Base-by-base conservation (phyloP, 1,284 basidiomycete genomes). In the Ceratobasidium sp. region DNA sequence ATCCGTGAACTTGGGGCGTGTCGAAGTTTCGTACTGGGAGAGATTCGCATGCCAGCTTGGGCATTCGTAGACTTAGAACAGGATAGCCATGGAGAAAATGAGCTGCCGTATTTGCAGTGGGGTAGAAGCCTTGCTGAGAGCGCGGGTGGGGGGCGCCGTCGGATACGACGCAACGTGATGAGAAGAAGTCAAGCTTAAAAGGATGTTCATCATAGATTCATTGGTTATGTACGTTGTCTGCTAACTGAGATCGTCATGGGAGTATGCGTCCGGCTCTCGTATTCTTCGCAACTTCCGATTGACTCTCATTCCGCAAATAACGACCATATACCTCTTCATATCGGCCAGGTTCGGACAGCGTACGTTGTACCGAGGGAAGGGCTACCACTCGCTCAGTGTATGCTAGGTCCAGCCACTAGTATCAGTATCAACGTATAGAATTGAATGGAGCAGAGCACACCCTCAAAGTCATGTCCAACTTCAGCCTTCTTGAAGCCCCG, bases 11-110 rank as follows among this genome's bases (percentile, higher is more conserved):
- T 96, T 6, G 76, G 55, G 5, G 80, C 79, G 51, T 84, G 84
- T 40, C 87, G 88, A 0, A 87, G 90, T 18, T 84, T 97, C 0
- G 90, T 97, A 51, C 95, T 94, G 83, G 97, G 97, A 4, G 94
- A 95, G 82, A 87, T 98, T 81, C 95, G 97, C 83, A 86, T 98
- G 0, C 97, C 97, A 0, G 86, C 96, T 0, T 94, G 93, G 90
- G 96, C 93, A 0, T 92, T 96, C 91, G 86, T 98, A 67, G 95
- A 98, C 88, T 78, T 83, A 60, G 76, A 82, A 40, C 81, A 81
- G 40, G 87, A 86, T 49, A 86, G 85, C 23, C 87, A 83, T 72
- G 81, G 84, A 83, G 84, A 18, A 33, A 85, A 86, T 2, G 86
- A 89, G 46, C 91, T 95, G 58, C 96, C 97, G 23, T 98, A 91